These are phyloP conservation scores for Oenanthe javanica DNA, from an alignment of 140 eudicot genomes.

Conservation along the genomic window DNA sequence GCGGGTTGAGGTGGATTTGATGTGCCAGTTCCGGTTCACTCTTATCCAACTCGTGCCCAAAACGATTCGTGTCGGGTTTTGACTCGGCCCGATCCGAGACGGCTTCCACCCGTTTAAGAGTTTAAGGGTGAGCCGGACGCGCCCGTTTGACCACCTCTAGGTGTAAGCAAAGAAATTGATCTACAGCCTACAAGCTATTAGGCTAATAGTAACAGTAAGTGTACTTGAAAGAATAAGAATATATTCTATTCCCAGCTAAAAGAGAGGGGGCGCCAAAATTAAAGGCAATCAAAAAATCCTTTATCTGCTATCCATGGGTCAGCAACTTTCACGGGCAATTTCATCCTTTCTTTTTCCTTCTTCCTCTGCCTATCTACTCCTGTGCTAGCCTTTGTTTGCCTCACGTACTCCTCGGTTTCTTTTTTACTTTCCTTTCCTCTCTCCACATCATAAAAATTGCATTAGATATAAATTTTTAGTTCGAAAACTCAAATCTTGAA, in stretches of 20 bases:
- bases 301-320: slow-evolving; percentile 3
- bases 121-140: too few relatives aligned
- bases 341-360: background rate
- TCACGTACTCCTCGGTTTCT: slow-evolving; percentile 5
- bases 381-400: background rate
- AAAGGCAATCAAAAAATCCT: slow-evolving; percentile 11
- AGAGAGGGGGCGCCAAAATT: slow-evolving; percentile 10
- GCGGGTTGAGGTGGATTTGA: too few relatives aligned
- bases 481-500: too few relatives aligned
- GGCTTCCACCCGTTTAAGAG: too few relatives aligned
- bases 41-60: too few relatives aligned
- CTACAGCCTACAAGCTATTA: background rate
- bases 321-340: slow-evolving; percentile 22
- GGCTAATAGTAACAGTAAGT: background rate
- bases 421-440: background rate
- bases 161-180: background rate
- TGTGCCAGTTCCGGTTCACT: too few relatives aligned
- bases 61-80: too few relatives aligned
- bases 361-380: background rate
- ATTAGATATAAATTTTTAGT: too few relatives aligned
- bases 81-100: too few relatives aligned
- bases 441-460: too few relatives aligned
- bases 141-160: too few relatives aligned
- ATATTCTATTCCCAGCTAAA: slow-evolving; percentile 1
- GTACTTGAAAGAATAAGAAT: background rate